Percentiles rank a stretch among this genome's conserved stretches.
phyloP scores from a whole-genome alignment of 345 rosid genomes.

The Arabis alpina region DNA sequence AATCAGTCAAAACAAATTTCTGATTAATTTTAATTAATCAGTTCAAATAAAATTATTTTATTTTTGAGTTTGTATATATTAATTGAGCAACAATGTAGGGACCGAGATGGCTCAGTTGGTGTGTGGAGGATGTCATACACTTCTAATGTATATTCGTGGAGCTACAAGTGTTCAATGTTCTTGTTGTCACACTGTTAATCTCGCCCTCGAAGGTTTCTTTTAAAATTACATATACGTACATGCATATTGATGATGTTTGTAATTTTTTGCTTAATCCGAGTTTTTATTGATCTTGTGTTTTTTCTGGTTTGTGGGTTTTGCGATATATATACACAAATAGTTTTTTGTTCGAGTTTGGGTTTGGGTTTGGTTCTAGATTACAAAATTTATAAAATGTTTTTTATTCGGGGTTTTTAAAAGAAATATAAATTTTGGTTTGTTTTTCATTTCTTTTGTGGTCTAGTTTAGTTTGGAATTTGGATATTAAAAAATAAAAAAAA shows the following conservation, averaged over 20 bases:
- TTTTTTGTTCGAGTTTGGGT: background rate
- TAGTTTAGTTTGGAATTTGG: background rate
- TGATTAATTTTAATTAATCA: background rate
- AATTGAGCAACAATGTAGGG: conserved; percentile 52
- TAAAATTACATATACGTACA: background rate
- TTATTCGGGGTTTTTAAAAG: background rate
- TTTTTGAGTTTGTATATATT: background rate
- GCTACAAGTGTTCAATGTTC: conserved; percentile 99
- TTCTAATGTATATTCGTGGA: conserved; percentile 95
- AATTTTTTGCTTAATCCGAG: background rate
- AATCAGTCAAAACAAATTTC: background rate
- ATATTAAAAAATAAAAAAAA: background rate
- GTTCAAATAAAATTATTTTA: too few species aligned
- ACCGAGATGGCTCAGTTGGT: conserved; percentile 98
- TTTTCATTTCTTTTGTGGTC: background rate
- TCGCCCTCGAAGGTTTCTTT: conserved; percentile 76
- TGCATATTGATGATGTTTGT: conserved; percentile 23
- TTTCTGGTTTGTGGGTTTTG: background rate
- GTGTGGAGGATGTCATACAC: conserved; percentile 97
- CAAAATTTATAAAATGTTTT: background rate
- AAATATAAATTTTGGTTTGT: background rate
- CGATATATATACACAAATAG: background rate
- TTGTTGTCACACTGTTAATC: conserved; percentile 93
- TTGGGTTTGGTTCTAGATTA: background rate
- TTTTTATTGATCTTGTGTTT: conserved; percentile 19